Conservation (phyloP, 2,329 filamentous ascomycete species). For the Colletotrichum tofieldiae region DNA sequence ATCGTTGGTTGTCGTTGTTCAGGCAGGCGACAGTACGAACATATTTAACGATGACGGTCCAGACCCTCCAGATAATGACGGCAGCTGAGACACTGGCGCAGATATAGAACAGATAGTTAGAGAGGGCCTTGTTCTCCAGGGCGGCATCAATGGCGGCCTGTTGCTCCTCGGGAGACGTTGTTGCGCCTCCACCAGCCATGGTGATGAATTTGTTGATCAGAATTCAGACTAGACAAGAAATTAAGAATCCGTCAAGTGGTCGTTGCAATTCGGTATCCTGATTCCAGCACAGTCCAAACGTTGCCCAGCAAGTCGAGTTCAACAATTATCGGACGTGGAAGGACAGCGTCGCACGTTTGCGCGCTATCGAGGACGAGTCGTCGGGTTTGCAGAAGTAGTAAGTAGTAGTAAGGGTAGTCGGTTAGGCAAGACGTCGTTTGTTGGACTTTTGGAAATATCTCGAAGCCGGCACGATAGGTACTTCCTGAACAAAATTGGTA, state of each 20-base stretch:
- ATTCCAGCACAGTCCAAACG: conserved; percentile 7
- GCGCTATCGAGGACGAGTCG: not conserved
- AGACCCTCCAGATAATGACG: conserved; percentile 78
- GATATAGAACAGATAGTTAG: conserved; percentile 74
- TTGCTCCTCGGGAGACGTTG: conserved; percentile 48
- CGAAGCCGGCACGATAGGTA: conserved; percentile 35
- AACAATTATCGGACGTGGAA: not conserved
- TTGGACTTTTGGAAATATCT: conserved; percentile 14
- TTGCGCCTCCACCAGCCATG: conserved; percentile 41
- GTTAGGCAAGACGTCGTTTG: conserved; percentile 2
- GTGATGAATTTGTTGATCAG: not conserved
- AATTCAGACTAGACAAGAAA: not conserved
- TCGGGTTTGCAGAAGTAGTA: not conserved
- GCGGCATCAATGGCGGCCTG: conserved; percentile 45
- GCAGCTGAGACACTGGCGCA: conserved; percentile 75
- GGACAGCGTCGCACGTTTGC: not conserved
- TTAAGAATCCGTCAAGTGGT: not conserved
- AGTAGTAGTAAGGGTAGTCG: not conserved
- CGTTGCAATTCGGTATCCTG: not conserved
- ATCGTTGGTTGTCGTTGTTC: conserved; percentile 84
- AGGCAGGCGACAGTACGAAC: conserved; percentile 82
- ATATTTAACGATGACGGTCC: conserved; percentile 74
- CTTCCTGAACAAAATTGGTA: conserved; percentile 7
- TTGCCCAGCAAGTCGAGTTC: conserved; percentile 13
- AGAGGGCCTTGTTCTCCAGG: conserved; percentile 68